Evolutionary conservation across 2,329 filamentous ascomycete genomes (phyloP).

Genomic region (Epichloe coenophiala): DNA sequence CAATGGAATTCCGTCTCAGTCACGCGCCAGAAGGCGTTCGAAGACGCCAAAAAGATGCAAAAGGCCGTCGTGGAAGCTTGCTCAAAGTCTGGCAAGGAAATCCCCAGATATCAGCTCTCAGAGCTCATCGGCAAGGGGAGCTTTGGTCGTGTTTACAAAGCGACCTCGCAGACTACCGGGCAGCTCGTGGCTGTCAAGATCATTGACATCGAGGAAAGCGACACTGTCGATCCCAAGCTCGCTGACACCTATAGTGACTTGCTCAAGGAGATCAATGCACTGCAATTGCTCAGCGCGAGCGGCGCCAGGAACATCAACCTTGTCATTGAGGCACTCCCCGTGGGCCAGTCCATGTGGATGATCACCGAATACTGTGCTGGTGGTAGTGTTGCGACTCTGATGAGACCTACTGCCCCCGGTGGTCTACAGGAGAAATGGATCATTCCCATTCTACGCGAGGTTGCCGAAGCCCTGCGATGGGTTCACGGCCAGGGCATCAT

Average conservation of each 20-base stretch:
- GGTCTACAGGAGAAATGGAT: conserved; percentile 60
- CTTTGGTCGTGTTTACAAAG: conserved; percentile 64
- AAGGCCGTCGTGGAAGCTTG: conserved; percentile 48
- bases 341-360: conserved; percentile 76
- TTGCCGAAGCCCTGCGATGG: conserved; percentile 52
- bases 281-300: conserved; percentile 60
- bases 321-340: conserved; percentile 64
- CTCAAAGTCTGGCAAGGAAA: conserved; percentile 42
- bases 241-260: conserved; percentile 58
- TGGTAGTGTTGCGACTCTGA: conserved; percentile 63
- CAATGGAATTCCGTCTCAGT: conserved; percentile 28
- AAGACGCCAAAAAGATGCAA: conserved; percentile 61
- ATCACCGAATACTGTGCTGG: conserved; percentile 78
- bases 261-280: conserved; percentile 52
- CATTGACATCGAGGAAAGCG: conserved; percentile 69
- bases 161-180: conserved; percentile 28
- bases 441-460: conserved; percentile 52
- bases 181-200: conserved; percentile 65
- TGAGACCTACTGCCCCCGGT: conserved; percentile 52
- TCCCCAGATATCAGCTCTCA: conserved; percentile 53
- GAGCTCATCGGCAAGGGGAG: conserved; percentile 62
- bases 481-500: conserved; percentile 57
- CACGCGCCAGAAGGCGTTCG: conserved; percentile 46
- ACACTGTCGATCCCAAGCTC: conserved; percentile 50
- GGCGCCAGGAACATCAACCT: conserved; percentile 70